Base-by-base conservation (phyloP, 2,329 filamentous ascomycete species). In the Fusarium sp. region DNA sequence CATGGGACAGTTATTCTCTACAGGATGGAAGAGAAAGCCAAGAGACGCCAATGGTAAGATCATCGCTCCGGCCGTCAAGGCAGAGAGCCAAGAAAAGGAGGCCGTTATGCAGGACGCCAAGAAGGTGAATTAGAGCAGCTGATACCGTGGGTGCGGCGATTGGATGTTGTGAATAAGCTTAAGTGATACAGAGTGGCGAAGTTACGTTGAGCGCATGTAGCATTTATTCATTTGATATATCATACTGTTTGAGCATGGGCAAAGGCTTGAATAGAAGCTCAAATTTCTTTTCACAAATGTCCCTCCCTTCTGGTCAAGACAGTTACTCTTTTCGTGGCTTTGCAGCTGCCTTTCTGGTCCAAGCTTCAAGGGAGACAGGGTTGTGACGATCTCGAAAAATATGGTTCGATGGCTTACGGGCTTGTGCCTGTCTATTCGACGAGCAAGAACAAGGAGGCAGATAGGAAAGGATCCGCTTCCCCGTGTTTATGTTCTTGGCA, bases 21-120 rank as follows among this genome's bases (percentile, higher is more conserved):
- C 94, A 2, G 94, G 94, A 3, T 97, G 94, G 94, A 84, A 90
- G 82, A 86, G 94, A 67, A 93, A 93, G 81, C 88, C 90, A 6
- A 86, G 92, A 73, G 88, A 85, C 69, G 79, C 78, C 54, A 78
- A 84, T 15, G 85, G 85, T 3, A 83, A 84, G 59, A 82, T 86
- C 8, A 77, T 83, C 44, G 65, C 72, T 30, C 41, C 65, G 60
- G 68, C 34, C 17, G 57, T 48, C 26, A 72, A 70, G 52, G 38
- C 64, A n/a, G 52, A 70, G 14, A 36, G 52, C 20, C 45, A 66
- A 39, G 66, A 44, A 47, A 61, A 75, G 55, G 69, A 75, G 56
- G 65, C 54, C 13, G 59, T 73, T 48, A 52, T 59, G 52, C 61
- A 73, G 50, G 59, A 60, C 38, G 50, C 51, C 47, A 68, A 52